These are phyloP conservation scores for Brettanomyces naardenensis DNA, from an alignment of 805 yeast genomes.

Conservation along the genomic window DNA sequence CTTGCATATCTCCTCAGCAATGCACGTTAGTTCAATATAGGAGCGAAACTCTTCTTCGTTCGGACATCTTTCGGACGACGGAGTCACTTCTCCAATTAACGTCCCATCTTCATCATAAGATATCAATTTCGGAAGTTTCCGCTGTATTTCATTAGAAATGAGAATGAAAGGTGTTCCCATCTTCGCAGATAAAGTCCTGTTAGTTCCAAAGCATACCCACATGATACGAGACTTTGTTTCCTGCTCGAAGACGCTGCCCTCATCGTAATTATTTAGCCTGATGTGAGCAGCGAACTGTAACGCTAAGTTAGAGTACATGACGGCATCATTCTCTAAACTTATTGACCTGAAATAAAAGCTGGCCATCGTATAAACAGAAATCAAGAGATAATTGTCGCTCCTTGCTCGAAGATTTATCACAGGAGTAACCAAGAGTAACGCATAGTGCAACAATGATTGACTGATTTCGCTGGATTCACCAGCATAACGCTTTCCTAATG, in stretches of 20 bases:
- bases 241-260: neutral
- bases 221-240: slow-evolving; percentile 18
- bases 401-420: slow-evolving; percentile 8
- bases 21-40: slow-evolving; percentile 15
- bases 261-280: slow-evolving; percentile 9
- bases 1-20: slow-evolving; percentile 18
- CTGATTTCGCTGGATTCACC: slow-evolving; percentile 12
- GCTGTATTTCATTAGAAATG: slow-evolving; percentile 9
- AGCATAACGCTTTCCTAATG: slow-evolving; percentile 18
- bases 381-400: slow-evolving; percentile 11
- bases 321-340: slow-evolving; percentile 18
- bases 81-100: neutral
- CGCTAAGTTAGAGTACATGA: slow-evolving; percentile 19
- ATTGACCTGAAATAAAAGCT: slow-evolving; percentile 18
- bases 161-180: slow-evolving; percentile 19
- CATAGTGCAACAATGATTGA: slow-evolving; percentile 11
- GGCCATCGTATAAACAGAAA: slow-evolving; percentile 15
- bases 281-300: slow-evolving; percentile 20
- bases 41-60: slow-evolving; percentile 11
- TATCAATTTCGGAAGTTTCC: slow-evolving; percentile 14
- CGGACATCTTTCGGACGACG: neutral
- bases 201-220: slow-evolving; percentile 21
- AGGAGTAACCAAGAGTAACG: slow-evolving; percentile 15
- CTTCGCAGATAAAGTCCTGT: slow-evolving; percentile 19
- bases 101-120: slow-evolving; percentile 7